phyloP scores from a whole-genome alignment of 2,329 filamentous ascomycete genomes.

The Nakataea oryzae region DNA sequence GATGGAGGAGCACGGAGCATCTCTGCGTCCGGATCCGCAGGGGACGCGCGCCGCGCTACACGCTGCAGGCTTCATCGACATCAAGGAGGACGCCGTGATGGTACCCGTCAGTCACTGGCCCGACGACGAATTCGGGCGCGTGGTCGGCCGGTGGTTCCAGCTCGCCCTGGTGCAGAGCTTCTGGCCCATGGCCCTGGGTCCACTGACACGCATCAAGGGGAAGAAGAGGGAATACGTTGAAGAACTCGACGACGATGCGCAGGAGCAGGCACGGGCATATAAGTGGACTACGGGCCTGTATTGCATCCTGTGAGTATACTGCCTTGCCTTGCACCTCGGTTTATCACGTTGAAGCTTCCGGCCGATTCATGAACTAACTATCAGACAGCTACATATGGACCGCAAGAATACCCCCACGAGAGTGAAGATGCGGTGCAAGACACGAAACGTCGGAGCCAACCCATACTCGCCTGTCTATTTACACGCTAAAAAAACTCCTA shows the following conservation, averaged over 20 bases:
- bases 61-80: constrained; percentile 67
- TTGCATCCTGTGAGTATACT: constrained; percentile 63
- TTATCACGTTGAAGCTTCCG: neutral
- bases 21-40: constrained; percentile 47
- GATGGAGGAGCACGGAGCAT: constrained; percentile 53
- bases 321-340: neutral
- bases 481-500: too few relatives aligned
- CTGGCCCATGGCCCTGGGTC: constrained; percentile 61
- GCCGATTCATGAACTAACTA: neutral
- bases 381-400: neutral
- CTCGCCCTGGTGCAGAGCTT: constrained; percentile 64
- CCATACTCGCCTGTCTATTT: neutral
- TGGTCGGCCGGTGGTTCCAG: constrained; percentile 76
- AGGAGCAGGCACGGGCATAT: constrained; percentile 57
- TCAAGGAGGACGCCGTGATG: constrained; percentile 58
- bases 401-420: neutral
- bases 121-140: constrained; percentile 49
- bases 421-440: neutral
- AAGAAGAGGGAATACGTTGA: constrained; percentile 54
- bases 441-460: neutral
- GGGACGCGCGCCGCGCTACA: constrained; percentile 50
- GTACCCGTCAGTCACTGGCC: constrained; percentile 70
- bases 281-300: constrained; percentile 41
- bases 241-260: constrained; percentile 51
- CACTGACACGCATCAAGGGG: constrained; percentile 54